A percentile compares a stretch with the other conserved stretches of the same genome.
Conservation (phyloP, 2,329 filamentous ascomycete genomes). For the Neoarthrinium moseri region DNA sequence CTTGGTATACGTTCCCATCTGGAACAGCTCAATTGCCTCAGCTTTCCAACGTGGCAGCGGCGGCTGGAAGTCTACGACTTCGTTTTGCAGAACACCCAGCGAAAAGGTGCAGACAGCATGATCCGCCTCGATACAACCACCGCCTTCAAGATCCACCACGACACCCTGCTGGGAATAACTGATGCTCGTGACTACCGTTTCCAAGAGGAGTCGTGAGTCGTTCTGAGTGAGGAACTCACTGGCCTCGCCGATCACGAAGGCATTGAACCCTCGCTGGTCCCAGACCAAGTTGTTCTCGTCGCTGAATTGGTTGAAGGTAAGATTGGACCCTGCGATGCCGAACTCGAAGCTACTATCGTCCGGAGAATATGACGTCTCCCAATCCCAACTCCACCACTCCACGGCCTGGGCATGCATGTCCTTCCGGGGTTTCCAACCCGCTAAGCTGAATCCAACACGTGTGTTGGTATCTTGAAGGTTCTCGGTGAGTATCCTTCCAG, state of each 20-base stretch:
- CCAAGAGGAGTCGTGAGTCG: constrained; percentile 58
- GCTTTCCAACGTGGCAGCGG: constrained; percentile 64
- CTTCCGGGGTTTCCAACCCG: constrained; percentile 60
- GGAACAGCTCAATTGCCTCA: constrained; percentile 60
- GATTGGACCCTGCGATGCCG: constrained; percentile 56
- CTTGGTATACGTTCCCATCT: constrained; percentile 72
- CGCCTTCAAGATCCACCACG: constrained; percentile 44
- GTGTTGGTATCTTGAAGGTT: constrained; percentile 62
- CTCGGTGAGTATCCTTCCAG: constrained; percentile 54
- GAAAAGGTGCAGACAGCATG: constrained; percentile 65
- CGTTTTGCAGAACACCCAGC: constrained; percentile 65
- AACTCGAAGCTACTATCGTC: constrained; percentile 56
- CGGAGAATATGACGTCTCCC: constrained; percentile 56
- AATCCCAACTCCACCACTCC: constrained; percentile 56
- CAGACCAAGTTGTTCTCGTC: constrained; percentile 60
- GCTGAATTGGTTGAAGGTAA: constrained; percentile 62
- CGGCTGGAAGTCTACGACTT: constrained; percentile 57
- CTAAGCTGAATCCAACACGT: constrained; percentile 56
- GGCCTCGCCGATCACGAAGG: constrained; percentile 57
- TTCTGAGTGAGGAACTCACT: constrained; percentile 52
- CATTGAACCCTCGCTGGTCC: constrained; percentile 61
- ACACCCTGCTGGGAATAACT: constrained; percentile 52
- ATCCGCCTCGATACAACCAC: constrained; percentile 32
- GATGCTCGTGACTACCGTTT: constrained; percentile 55
- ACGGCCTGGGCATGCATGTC: constrained; percentile 56